Base-by-base conservation (phyloP, 352 stramenopile genomes). In the Halophytophthora polymorphica region DNA sequence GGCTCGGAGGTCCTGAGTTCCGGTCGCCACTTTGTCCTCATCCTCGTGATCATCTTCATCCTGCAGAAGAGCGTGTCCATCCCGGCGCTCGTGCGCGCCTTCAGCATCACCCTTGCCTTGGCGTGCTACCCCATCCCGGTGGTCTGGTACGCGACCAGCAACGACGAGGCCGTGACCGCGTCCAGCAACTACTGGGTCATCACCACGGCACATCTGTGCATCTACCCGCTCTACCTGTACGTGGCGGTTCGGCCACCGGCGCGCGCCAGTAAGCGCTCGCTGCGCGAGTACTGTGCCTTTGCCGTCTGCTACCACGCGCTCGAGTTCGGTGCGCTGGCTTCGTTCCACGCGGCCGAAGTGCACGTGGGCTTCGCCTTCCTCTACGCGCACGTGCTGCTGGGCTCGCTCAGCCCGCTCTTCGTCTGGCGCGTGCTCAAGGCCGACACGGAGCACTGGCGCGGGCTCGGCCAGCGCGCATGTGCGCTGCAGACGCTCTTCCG, bases 371-470 rank as follows among this genome's bases (percentile, higher is more conserved):
- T 66, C 34, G 48, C 44, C 7, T 19, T 77, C 7, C 64, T 65
- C n/a, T 76, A 76, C 55, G 23, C 28, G 6, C 44, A 69, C 31
- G 52, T 76, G 1, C 37, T 71, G 6, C 73, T 59, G 66, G 59
- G 63, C 10, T 64, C 64, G 10, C 41, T 76, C 2, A 64, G 66
- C 11, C 66, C 66, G 33, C 58, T 71, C 22, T 68, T 76, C 55
- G 34, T 69, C 1, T 81, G 71, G 64, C 58, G 69, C 10, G 37
- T 76, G 31, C 56, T 87, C 4, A 62, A 79, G 23, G 73, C 77
- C 15, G 77, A 88, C 47, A 88, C 77, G 5, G 73, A 84, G 34
- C 77, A 82, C 37, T 88, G 77, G 77, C 62, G 77, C n/a, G 77
- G 73, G 13, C 65, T 78, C 4, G 66, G 69, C 4, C 56, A 75